phyloP scores from a whole-genome alignment of 805 yeast genomes.

The Candida pseudoglaebosa region DNA sequence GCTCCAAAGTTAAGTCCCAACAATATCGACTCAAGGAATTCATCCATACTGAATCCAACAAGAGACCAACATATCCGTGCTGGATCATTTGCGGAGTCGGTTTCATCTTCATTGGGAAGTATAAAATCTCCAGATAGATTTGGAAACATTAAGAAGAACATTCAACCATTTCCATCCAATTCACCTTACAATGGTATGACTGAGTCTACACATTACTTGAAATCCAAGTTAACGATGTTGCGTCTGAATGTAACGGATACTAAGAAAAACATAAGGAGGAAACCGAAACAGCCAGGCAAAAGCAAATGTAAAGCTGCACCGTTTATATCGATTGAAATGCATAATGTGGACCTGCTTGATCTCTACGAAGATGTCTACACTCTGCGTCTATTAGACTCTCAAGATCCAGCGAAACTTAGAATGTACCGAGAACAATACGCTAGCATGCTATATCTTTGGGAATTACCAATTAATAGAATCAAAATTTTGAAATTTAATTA shows the following conservation, averaged over 20 bases:
- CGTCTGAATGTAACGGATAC: slow-evolving; percentile 1
- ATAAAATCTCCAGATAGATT: slow-evolving; percentile 10
- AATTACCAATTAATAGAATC: slow-evolving; percentile 71
- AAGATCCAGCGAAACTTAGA: slow-evolving; percentile 32
- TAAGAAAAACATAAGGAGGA: neutral
- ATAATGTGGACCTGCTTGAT: slow-evolving; percentile 42
- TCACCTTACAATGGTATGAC: slow-evolving; percentile 3
- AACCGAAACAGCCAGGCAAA: slow-evolving; percentile 12
- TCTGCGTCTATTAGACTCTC: slow-evolving; percentile 36
- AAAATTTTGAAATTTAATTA: slow-evolving; percentile 73
- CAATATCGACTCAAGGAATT: slow-evolving; percentile 6
- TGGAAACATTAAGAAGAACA: slow-evolving; percentile 8
- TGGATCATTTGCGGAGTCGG: slow-evolving; percentile 8
- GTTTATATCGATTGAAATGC: slow-evolving; percentile 43
- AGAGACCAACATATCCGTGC: slow-evolving; percentile 7
- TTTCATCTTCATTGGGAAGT: slow-evolving; percentile 9
- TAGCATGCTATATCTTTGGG: slow-evolving; percentile 75
- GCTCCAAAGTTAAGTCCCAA: neutral
- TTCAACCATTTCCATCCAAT: slow-evolving; percentile 4
- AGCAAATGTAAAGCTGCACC: slow-evolving; percentile 19
- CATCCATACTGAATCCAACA: slow-evolving; percentile 9
- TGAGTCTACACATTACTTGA: slow-evolving; percentile 1
- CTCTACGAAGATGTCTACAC: slow-evolving; percentile 41
- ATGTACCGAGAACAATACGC: slow-evolving; percentile 68
- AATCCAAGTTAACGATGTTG: slow-evolving; percentile 1